phyloP scores from a whole-genome alignment of 2,329 filamentous ascomycete genomes.

The Fusarium sarcochroum region DNA sequence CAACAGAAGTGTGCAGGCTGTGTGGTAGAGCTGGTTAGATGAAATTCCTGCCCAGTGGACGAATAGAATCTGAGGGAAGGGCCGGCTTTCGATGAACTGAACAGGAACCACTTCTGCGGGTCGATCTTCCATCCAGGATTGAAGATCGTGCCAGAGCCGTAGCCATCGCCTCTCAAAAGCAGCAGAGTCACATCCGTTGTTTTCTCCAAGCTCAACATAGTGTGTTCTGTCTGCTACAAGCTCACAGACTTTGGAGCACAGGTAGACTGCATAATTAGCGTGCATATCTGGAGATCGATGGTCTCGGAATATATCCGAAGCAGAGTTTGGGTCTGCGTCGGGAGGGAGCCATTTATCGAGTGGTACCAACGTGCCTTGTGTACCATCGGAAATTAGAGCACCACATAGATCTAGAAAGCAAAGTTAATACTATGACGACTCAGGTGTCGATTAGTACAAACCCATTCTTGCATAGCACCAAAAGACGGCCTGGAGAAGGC shows the following conservation, averaged over 20 bases:
- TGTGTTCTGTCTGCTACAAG: slow-evolving; percentile 65
- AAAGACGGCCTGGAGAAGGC: slow-evolving; percentile 67
- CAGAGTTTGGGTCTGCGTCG: slow-evolving; percentile 54
- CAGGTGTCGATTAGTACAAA: slow-evolving; percentile 43
- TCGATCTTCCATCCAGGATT: slow-evolving; percentile 62
- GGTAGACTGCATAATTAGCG: slow-evolving; percentile 71
- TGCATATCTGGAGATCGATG: slow-evolving; percentile 64
- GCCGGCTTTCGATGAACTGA: slow-evolving; percentile 57
- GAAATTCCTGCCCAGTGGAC: slow-evolving; percentile 69
- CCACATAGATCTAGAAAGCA: slow-evolving; percentile 64
- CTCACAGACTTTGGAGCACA: slow-evolving; percentile 66
- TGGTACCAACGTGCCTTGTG: slow-evolving; percentile 66
- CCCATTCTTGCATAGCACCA: slow-evolving; percentile 73
- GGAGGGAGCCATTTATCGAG: slow-evolving; percentile 62
- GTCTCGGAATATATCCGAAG: slow-evolving; percentile 54
- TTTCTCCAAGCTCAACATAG: slow-evolving; percentile 62
- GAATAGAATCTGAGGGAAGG: slow-evolving; percentile 68
- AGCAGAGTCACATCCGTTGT: slow-evolving; percentile 59
- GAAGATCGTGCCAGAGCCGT: slow-evolving; percentile 64
- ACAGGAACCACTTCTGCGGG: slow-evolving; percentile 63
- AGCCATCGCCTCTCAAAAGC: slow-evolving; percentile 62
- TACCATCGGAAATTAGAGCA: slow-evolving; percentile 68
- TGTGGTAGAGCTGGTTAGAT: slow-evolving; percentile 70
- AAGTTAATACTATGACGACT: slow-evolving; percentile 5
- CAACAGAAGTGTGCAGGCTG: slow-evolving; percentile 66